Conservation (phyloP, 106 monocot genomes). For the Dactylorhiza incarnata region DNA sequence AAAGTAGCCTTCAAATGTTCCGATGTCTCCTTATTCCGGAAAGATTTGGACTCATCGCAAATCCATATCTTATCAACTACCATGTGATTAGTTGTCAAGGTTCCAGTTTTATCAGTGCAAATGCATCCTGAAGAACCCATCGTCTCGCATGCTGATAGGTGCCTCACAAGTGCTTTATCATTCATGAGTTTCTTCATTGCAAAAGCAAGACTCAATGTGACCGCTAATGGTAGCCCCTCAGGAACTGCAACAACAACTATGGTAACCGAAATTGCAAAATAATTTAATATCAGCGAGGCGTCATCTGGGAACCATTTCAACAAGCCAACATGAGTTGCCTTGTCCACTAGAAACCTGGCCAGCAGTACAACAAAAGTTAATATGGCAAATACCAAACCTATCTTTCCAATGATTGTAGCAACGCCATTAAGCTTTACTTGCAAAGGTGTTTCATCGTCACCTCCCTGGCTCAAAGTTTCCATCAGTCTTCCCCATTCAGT, state of each 20-base stretch:
- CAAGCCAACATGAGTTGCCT: slow-evolving; percentile 31
- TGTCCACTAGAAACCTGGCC: slow-evolving; percentile 43
- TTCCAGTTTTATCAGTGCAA: slow-evolving; percentile 98
- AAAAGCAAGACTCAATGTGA: slow-evolving; percentile 94
- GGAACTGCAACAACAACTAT: slow-evolving; percentile 98
- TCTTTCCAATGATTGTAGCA: slow-evolving; percentile 93
- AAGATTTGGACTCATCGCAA: slow-evolving; percentile 40
- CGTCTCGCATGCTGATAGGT: slow-evolving; percentile 93
- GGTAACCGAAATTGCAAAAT: slow-evolving; percentile 81
- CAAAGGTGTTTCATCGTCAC: slow-evolving; percentile 92
- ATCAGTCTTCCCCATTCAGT: slow-evolving; percentile 93
- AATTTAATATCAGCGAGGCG: slow-evolving; percentile 62
- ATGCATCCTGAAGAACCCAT: slow-evolving; percentile 96
- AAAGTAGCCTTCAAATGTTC: slow-evolving; percentile 34
- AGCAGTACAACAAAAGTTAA: slow-evolving; percentile 73
- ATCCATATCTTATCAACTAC: slow-evolving; percentile 82
- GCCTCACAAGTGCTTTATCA: slow-evolving; percentile 81
- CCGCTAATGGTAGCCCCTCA: slow-evolving; percentile 95
- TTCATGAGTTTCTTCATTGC: slow-evolving; percentile 97
- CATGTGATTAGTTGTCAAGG: slow-evolving; percentile 96
- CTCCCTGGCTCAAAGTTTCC: slow-evolving; percentile 83
- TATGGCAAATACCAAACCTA: slow-evolving; percentile 73
- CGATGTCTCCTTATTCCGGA: slow-evolving; percentile 25
- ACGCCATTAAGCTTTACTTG: slow-evolving; percentile 98
- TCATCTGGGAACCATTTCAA: slow-evolving; percentile 59